Evolutionary conservation across 495 filamentous ascomycete species (phyloP).

Genomic region (Aspergillus sclerotioniger): DNA sequence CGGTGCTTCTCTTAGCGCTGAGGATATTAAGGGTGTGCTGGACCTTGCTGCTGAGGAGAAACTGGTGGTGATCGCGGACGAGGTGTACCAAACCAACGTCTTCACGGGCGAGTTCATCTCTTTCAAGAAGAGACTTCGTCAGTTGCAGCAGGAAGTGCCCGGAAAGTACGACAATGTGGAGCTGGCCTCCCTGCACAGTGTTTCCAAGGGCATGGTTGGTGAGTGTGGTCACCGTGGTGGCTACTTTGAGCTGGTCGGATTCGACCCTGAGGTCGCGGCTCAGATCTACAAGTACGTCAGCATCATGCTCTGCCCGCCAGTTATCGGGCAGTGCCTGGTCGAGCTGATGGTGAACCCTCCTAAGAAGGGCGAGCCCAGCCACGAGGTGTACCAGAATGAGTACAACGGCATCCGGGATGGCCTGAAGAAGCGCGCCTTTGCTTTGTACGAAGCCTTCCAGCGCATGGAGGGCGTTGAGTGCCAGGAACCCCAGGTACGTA

Average conservation of each 20-base stretch:
- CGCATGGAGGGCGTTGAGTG: constrained; percentile 94
- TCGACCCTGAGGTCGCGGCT: constrained; percentile 78
- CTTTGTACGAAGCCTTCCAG: constrained; percentile 84
- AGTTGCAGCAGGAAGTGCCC: constrained; percentile 71
- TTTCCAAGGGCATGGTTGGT: constrained; percentile 96
- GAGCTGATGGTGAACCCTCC: constrained; percentile 98
- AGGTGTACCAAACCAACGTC: constrained; percentile 99
- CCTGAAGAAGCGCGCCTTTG: constrained; percentile 72
- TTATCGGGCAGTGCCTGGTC: constrained; percentile 92
- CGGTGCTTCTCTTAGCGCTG: constrained; percentile 73
- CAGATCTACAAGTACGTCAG: constrained; percentile 99
- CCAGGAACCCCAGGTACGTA: constrained; percentile 65
- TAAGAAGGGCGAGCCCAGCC: constrained; percentile 71
- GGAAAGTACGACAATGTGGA: constrained; percentile 81
- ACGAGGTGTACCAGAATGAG: constrained; percentile 78
- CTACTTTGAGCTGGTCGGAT: constrained; percentile 92
- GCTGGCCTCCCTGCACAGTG: constrained; percentile 79
- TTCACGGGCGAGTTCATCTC: constrained; percentile 90
- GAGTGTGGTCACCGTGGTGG: constrained; percentile 97
- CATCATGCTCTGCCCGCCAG: constrained; percentile 92
- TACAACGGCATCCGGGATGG: constrained; percentile 75
- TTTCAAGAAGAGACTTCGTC: constrained; percentile 87
- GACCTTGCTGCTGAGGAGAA: constrained; percentile 81
- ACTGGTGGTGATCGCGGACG: constrained; percentile 88
- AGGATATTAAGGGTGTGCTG: constrained; percentile 78